Base-by-base conservation (phyloP, 768 basidiomycete genomes). In the Phanerodontia chrysosporium region DNA sequence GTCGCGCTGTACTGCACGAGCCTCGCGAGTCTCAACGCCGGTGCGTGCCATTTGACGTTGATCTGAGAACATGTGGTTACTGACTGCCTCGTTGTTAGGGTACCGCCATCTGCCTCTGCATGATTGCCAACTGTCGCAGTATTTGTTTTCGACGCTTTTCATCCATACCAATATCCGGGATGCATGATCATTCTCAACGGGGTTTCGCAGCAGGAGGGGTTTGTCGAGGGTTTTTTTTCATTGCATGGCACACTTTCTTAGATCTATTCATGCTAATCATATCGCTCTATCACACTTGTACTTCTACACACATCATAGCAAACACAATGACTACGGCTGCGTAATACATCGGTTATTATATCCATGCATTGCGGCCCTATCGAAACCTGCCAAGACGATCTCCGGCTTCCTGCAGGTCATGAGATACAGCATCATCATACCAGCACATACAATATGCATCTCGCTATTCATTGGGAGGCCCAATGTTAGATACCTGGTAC, bases 71-170 rank as follows among this genome's bases (percentile, higher is more conserved):
- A 73, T 68, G 66, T 67, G 12, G 71, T 72, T 27, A 66, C 60
- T 64, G 14, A 73, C 42, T 67, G 73, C 39, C 45, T 67, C 6
- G 45, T 51, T 62, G 36, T 45, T 16, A 92, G 95, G 96, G 1
- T 98, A 88, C 69, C 85, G 92, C 8, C 91, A 98, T 72, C 72
- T 98, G 5, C 94, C 96, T 0, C 75, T 98, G 35, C 91, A 94
- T 66, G 96, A 98, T 71, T 74, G 82, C 1, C 88, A 95, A 69
- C 83, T 92, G 45, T 88, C 89, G 39, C 93, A 95, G 67, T 91
- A 88, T 67, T 76, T 98, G 51, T 98, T 95, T 73, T 92, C 95
- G 24, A 95, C 95, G n/a, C 77, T 98, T 18, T 97, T 98, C 66
- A 86, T 96, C 22, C 74, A 82, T 57, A 81, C 87, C 48, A 73